Conservation (phyloP, 805 yeast species). For the Yarrowia yakushimensis region DNA sequence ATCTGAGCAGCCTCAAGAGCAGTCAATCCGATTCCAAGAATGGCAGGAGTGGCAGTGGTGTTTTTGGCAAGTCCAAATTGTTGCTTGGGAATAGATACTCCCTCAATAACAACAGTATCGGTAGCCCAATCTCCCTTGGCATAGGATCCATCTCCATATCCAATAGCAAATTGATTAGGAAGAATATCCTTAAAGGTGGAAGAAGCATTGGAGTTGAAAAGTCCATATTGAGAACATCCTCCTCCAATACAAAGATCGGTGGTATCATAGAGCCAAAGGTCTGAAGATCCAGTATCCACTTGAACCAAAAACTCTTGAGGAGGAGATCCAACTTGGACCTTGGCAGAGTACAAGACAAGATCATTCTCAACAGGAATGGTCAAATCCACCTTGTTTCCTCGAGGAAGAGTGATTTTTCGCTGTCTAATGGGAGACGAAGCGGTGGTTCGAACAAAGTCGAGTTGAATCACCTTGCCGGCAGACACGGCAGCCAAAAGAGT, state of each 20-base stretch:
- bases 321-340: conserved; percentile 50
- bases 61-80: conserved; percentile 27
- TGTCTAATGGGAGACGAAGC: neutral
- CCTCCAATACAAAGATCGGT: neutral
- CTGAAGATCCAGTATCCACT: conserved; percentile 70
- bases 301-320: conserved; percentile 50
- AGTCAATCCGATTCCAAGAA: conserved; percentile 30
- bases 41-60: conserved; percentile 22
- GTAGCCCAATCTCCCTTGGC: conserved; percentile 55
- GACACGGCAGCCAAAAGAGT: neutral
- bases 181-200: conserved; percentile 29
- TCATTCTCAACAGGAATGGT: neutral
- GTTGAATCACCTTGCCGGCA: conserved; percentile 6
- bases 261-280: conserved; percentile 50
- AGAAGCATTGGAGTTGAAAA: conserved; percentile 23
- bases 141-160: conserved; percentile 39
- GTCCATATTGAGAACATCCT: neutral
- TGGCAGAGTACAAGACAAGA: neutral
- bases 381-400: neutral
- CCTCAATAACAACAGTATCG: conserved; percentile 54
- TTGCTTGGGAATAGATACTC: conserved; percentile 42
- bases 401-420: neutral
- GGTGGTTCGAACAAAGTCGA: neutral
- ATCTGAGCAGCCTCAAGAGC: conserved; percentile 27
- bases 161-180: conserved; percentile 37